A percentile compares a stretch with the other conserved stretches of the same genome.
Conservation (phyloP, 164 flowering plant species). For the Vitis rupestris region DNA sequence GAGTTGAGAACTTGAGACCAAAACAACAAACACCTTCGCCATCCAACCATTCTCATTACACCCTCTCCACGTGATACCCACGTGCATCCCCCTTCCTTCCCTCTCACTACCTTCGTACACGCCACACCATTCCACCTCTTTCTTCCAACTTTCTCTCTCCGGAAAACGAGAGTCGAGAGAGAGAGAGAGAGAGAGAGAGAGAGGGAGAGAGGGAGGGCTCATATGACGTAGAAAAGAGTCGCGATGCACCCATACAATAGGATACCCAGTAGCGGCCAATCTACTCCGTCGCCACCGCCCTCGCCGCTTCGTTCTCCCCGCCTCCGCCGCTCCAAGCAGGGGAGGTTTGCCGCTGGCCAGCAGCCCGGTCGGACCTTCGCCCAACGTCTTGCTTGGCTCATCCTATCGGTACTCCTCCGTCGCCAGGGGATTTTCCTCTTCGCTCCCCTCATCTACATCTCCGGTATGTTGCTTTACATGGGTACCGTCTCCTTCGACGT, state of each 20-base stretch:
- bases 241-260: conserved; percentile 67
- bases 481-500: conserved; percentile 69
- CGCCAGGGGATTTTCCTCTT: conserved; percentile 81
- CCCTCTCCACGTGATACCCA: too few species aligned
- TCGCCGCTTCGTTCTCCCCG: conserved; percentile 77
- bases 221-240: background rate
- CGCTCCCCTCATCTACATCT: conserved; percentile 76
- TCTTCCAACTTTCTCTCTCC: background rate
- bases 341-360: conserved; percentile 25
- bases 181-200: background rate
- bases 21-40: too few species aligned
- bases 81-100: too few species aligned
- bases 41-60: too few species aligned
- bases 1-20: too few species aligned
- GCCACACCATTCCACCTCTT: too few species aligned
- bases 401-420: conserved; percentile 71
- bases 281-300: conserved; percentile 70
- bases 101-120: too few species aligned
- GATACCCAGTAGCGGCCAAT: conserved; percentile 60
- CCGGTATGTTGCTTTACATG: conserved; percentile 83
- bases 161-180: background rate
- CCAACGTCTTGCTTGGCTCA: conserved; percentile 55
- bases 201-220: conserved; percentile 3
- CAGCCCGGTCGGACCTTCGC: conserved; percentile 34
- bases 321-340: conserved; percentile 27